Evolutionary conservation across 257 asterid species (phyloP).

Genomic region (Linderniella brevidens): DNA sequence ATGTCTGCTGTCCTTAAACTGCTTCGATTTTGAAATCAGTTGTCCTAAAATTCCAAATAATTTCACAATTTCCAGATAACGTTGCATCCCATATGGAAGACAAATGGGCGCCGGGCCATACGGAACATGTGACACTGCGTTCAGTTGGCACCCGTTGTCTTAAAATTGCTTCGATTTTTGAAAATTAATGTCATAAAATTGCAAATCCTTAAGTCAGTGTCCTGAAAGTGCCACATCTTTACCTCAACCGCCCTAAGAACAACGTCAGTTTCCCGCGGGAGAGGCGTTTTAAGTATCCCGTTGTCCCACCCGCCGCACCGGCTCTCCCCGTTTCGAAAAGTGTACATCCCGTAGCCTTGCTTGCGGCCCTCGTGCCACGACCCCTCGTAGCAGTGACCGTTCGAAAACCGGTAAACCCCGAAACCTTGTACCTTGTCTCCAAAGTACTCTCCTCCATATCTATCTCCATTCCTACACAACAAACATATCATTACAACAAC

Average conservation of each 20-base stretch:
- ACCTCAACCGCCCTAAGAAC: constrained; percentile 1
- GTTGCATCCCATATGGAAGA: too few relatives aligned
- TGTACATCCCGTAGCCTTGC: constrained; percentile 4
- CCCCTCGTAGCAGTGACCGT: constrained; percentile 4
- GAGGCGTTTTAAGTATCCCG: neutral
- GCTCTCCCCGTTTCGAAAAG: constrained; percentile 1
- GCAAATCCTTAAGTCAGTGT: too few relatives aligned
- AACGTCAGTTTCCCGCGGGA: neutral
- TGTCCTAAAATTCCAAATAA: too few relatives aligned
- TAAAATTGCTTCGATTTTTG: too few relatives aligned
- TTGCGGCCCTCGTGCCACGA: constrained; percentile 7
- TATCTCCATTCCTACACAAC: constrained; percentile 2
- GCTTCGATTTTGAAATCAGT: too few relatives aligned
- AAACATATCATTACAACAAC: neutral
- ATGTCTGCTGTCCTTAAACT: too few relatives aligned
- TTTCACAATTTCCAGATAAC: too few relatives aligned
- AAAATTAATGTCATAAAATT: too few relatives aligned
- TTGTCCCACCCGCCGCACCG: constrained; percentile 1
- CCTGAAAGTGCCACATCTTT: neutral
- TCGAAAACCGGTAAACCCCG: constrained; percentile 1
- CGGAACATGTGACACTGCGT: too few relatives aligned
- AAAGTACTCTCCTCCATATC: constrained; percentile 2
- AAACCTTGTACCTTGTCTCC: constrained; percentile 5
- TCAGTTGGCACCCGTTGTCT: too few relatives aligned
- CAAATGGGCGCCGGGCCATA: too few relatives aligned